Evolutionary conservation across 768 basidiomycete species (phyloP), one percentile per base, ranked within the genome.

Genomic region (Podaxis sp.): DNA sequence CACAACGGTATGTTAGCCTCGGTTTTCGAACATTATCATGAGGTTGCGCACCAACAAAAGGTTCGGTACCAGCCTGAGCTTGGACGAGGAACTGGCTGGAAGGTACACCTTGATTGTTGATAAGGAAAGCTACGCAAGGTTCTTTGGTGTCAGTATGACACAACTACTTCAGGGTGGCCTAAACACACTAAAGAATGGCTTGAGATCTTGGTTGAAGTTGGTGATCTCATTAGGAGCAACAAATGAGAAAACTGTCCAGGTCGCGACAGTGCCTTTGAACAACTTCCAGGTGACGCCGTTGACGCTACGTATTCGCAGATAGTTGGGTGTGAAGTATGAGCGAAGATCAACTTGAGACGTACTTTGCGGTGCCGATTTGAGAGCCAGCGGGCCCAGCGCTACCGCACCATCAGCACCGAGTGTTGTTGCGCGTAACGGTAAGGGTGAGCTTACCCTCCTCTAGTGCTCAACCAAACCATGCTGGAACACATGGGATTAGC

Each of bases 21-120:
- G 29, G n/a, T 22, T 55, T 25, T 5, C 1, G 15, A 54, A 25
- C 24, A 11, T 22, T 7, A 51, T 1, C 24, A 43, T 64, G 24
- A 47, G 19, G 15, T 24, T 37, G 38, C 54, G n/a, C 24, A 74
- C 74, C 73, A 54, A 71, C 61, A 59, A 76, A 76, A 9, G 74
- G 73, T 62, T 76, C 75, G 0, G 75, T 75, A 50, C 75, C 75
- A 24, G 72, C 70, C 59, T 76, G 75, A 2, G 74, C 73, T 60
- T 76, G 75, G 6, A 76, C 75, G 22, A 76, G 62, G 66, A 70
- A 73, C 37, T 75, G 71, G 33, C 66, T 72, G 12, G 72, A 69
- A n/a, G 74, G 66, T 1, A 76, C 71, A 17, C 71, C 72, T 55
- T 76, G 69, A 55, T 69, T 73, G 9, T 57, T 56, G 24, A 66